Base-by-base conservation (phyloP, 768 basidiomycete species). In the Boletus bicolor region DNA sequence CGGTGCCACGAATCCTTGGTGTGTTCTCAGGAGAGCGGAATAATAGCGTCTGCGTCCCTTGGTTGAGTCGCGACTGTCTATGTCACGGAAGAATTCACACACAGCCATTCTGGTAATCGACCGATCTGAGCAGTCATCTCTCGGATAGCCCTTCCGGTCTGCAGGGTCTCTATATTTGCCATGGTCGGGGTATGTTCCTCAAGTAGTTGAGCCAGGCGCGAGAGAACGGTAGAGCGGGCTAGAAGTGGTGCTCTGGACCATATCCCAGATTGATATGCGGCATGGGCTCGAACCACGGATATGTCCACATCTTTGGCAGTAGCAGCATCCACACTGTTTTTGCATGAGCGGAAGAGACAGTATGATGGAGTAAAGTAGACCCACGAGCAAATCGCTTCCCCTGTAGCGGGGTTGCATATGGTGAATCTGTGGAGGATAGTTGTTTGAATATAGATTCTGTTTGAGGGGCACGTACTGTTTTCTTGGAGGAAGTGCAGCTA, bases 41-140 rank as follows among this genome's bases (percentile, higher is more conserved):
- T 83, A 92, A 64, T 93, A 94, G 51, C 86, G 86, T 51, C 89
- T 92, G 58, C 48, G 46, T 44, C 37, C 34, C 24, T 24, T 44
- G 51, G 39, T 46, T 57, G 47, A 57, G 59, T 51, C 19, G 7
- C 26, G 38, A 36, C 7, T 6, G 44, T 34, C 36, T 26, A 17
- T 28, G 10, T 49, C 42, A 37, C 15, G 12, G 12, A 53, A 38
- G 24, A 44, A 34, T 56, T 17, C 5, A 75, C 87, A 69, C 61
- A 91, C 88, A 93, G 77, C 92, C 92, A 94, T 70, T 93, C 90
- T 6, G 91, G 90, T 36, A 93, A 75, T 38, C 92, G 78, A 1
- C 79, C 74, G 4, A 94, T 76, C 70, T 94, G 92, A 0, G 83
- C 83, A 19, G 76, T 82, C 90, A 94, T 92, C 71, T 94, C 91